Conservation (phyloP, 352 stramenopile species). For the Globisporangium okanoganense region DNA sequence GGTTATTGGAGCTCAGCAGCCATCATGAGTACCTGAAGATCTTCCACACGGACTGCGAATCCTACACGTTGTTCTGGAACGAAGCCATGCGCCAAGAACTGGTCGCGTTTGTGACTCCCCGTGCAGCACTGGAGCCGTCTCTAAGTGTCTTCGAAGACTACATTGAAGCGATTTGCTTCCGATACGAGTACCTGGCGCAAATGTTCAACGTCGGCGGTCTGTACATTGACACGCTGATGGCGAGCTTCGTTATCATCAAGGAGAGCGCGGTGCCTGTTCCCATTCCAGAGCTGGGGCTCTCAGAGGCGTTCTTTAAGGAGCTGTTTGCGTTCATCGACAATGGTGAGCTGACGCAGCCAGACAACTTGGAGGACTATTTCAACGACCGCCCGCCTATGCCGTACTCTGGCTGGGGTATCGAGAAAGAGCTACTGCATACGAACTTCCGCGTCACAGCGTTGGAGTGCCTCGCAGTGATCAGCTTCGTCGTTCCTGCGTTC, state of each 20-base stretch:
- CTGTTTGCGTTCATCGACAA: constrained; percentile 79
- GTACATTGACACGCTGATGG: constrained; percentile 75
- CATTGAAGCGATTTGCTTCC: constrained; percentile 50
- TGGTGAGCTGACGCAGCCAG: constrained; percentile 39
- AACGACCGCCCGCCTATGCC: constrained; percentile 30
- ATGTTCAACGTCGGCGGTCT: constrained; percentile 61
- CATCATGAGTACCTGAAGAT: constrained; percentile 84
- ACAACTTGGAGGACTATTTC: constrained; percentile 27
- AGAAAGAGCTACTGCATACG: constrained; percentile 40
- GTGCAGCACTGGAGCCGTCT: constrained; percentile 30
- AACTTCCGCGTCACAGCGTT: constrained; percentile 56
- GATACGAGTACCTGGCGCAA: constrained; percentile 63
- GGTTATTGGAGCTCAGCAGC: constrained; percentile 52
- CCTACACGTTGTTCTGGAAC: constrained; percentile 83
- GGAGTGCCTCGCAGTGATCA: constrained; percentile 59
- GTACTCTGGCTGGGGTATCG: constrained; percentile 57
- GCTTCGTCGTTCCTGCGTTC: constrained; percentile 44
- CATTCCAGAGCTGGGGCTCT: constrained; percentile 51
- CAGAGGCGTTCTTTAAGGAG: constrained; percentile 64
- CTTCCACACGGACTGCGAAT: constrained; percentile 73
- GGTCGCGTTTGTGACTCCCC: constrained; percentile 44
- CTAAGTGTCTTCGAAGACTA: constrained; percentile 39
- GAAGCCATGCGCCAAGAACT: constrained; percentile 66
- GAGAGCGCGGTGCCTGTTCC: constrained; percentile 37
- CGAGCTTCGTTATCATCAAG: constrained; percentile 61